phyloP scores from a whole-genome alignment of 169 alveolate genomes.

The Plasmodium adleri region DNA sequence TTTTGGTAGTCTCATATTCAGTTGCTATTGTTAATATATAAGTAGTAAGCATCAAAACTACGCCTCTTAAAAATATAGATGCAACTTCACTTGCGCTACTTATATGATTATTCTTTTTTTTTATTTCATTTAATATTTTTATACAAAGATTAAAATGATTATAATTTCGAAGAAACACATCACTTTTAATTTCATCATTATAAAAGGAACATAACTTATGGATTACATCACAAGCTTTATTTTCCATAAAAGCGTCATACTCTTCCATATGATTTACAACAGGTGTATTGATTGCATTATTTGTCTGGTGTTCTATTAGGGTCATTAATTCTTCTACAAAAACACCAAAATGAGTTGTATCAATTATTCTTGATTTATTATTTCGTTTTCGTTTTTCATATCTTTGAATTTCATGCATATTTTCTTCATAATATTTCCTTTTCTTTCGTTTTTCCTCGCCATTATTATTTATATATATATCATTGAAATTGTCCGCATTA shows the following conservation, averaged over 20 bases:
- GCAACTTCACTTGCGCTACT: constrained; percentile 77
- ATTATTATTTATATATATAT: not conserved
- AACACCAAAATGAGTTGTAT: constrained; percentile 68
- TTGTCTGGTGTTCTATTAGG: constrained; percentile 47
- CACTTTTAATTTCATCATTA: constrained; percentile 38
- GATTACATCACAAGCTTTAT: constrained; percentile 48
- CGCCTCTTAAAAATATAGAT: constrained; percentile 68
- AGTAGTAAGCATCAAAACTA: constrained; percentile 75
- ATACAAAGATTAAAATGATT: constrained; percentile 31
- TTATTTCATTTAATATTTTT: constrained; percentile 51
- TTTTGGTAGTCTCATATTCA: constrained; percentile 54
- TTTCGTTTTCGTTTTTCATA: constrained; percentile 71
- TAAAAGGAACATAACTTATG: constrained; percentile 63
- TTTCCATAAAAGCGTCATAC: constrained; percentile 34
- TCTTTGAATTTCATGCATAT: constrained; percentile 72
- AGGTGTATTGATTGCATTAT: constrained; percentile 61
- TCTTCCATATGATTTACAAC: constrained; percentile 36
- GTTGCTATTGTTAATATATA: constrained; percentile 63
- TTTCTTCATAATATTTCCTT: constrained; percentile 58
- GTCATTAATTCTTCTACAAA: constrained; percentile 73
- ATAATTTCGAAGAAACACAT: constrained; percentile 6
- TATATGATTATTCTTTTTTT: constrained; percentile 58
- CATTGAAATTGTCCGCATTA: constrained; percentile 29
- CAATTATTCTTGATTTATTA: constrained; percentile 55
- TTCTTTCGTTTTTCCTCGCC: constrained; percentile 66